phyloP scores from a whole-genome alignment of 1,139 yeast genomes.

The Diutina ranongensis region DNA sequence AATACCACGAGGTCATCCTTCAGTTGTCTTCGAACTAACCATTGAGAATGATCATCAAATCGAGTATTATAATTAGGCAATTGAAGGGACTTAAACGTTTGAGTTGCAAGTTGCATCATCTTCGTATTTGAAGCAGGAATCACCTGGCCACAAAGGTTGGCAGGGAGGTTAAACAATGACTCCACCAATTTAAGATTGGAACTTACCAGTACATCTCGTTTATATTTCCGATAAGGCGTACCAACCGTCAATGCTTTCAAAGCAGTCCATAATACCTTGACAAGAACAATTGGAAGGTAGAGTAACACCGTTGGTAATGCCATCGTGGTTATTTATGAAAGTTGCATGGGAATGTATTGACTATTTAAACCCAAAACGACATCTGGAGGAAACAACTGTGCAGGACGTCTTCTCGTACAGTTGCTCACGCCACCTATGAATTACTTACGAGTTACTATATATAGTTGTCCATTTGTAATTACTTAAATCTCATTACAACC shows the following conservation, averaged over 20 bases:
- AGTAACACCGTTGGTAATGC: background rate
- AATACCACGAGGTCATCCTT: conserved; percentile 26
- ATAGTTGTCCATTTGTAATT: too few relatives aligned
- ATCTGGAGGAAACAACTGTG: too few relatives aligned
- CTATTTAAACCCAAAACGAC: too few relatives aligned
- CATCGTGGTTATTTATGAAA: background rate
- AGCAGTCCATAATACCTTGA: background rate
- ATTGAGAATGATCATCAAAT: background rate
- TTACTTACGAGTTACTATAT: too few relatives aligned
- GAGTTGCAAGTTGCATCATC: background rate
- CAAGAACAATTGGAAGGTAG: background rate
- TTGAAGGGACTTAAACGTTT: background rate
- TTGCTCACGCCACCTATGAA: too few relatives aligned
- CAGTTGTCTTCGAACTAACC: conserved; percentile 7
- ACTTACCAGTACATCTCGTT: background rate
- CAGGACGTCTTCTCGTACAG: too few relatives aligned
- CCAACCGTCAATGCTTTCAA: background rate
- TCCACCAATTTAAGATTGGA: background rate
- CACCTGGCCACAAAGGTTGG: background rate
- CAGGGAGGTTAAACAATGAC: background rate
- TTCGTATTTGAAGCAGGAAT: background rate
- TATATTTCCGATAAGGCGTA: background rate
- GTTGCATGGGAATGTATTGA: background rate
- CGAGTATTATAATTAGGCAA: background rate
- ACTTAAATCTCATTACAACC: too few relatives aligned